Evolutionary conservation across 176 grass and related monocot genomes (phyloP).

Genomic region (Saccharum officinarum): DNA sequence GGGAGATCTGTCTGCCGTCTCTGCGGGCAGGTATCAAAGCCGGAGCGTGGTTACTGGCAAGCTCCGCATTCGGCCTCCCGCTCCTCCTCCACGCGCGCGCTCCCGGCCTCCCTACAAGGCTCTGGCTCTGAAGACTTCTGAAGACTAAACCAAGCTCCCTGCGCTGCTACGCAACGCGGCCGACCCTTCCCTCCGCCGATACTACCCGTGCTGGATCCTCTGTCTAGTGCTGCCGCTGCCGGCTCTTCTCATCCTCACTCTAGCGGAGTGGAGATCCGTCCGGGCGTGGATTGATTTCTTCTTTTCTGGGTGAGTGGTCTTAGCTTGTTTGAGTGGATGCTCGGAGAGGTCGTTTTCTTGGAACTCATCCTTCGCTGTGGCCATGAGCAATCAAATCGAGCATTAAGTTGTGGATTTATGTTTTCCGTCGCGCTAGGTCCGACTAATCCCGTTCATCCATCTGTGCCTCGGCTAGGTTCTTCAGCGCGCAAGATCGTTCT

Average conservation of each 20-base stretch:
- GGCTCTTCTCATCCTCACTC: neutral
- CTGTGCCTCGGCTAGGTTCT: neutral
- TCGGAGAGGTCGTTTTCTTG: neutral
- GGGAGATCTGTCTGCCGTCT: neutral
- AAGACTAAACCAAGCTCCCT: neutral
- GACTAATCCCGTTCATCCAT: neutral
- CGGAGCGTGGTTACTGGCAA: neutral
- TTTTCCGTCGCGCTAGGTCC: neutral
- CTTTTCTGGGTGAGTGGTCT: slow-evolving; percentile 8
- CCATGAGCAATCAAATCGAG: neutral
- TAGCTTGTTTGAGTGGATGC: neutral
- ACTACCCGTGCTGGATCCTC: neutral
- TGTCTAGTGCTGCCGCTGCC: neutral
- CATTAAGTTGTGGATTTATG: neutral
- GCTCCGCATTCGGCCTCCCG: slow-evolving; percentile 5
- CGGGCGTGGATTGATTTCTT: neutral
- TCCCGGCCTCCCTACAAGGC: neutral
- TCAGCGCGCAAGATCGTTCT: neutral
- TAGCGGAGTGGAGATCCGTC: slow-evolving; percentile 14
- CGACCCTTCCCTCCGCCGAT: neutral
- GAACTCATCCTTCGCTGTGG: neutral
- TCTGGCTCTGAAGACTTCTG: neutral
- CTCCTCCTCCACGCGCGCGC: neutral
- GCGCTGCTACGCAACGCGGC: neutral
- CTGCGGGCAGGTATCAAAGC: too few species aligned